Conservation (phyloP, 805 yeast species). For the Sugiyamaella valdiviana region DNA sequence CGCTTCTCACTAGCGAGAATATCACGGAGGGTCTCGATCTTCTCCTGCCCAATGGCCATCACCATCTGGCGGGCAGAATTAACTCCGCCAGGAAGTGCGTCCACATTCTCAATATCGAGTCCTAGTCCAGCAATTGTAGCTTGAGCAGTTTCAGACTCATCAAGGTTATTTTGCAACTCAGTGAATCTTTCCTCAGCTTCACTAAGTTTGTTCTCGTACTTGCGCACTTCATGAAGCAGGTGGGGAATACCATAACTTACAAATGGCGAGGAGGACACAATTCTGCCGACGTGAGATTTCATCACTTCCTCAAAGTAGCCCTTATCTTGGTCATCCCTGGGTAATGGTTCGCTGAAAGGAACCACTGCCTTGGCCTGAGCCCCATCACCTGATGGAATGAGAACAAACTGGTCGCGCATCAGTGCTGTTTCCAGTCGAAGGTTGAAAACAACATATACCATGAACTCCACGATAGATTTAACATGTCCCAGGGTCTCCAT, state of each 20-base stretch:
- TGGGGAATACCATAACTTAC: slow-evolving; percentile 69
- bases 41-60: slow-evolving; percentile 29
- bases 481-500: slow-evolving; percentile 55
- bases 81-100: slow-evolving; percentile 35
- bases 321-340: slow-evolving; percentile 8
- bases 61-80: slow-evolving; percentile 37
- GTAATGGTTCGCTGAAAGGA: background rate
- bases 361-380: slow-evolving; percentile 2
- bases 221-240: slow-evolving; percentile 49
- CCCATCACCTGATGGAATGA: slow-evolving; percentile 24
- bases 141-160: slow-evolving; percentile 4
- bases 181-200: slow-evolving; percentile 16
- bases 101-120: slow-evolving; percentile 1
- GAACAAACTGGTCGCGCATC: slow-evolving; percentile 62
- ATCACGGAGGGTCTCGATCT: slow-evolving; percentile 27
- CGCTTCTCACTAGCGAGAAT: slow-evolving; percentile 39
- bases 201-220: slow-evolving; percentile 39
- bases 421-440: slow-evolving; percentile 71
- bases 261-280: slow-evolving; percentile 79
- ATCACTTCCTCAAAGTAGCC: slow-evolving; percentile 20
- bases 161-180: slow-evolving; percentile 12
- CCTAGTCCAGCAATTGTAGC: background rate
- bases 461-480: slow-evolving; percentile 72
- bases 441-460: slow-evolving; percentile 73
- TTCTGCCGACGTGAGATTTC: slow-evolving; percentile 34